phyloP scores from a whole-genome alignment of 768 basidiomycete species.

The Aureoboletus auriporus region DNA sequence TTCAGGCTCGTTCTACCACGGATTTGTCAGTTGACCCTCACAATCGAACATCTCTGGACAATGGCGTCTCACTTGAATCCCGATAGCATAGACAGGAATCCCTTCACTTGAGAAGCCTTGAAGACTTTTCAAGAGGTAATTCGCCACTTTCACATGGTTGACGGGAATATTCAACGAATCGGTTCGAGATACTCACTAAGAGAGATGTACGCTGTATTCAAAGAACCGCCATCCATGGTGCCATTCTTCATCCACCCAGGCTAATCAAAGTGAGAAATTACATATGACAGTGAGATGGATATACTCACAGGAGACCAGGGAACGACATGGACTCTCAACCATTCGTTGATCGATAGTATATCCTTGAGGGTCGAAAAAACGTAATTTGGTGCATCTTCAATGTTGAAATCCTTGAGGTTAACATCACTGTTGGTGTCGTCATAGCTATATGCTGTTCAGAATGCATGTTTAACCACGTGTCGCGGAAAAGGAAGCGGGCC shows the following conservation, averaged over 20 bases:
- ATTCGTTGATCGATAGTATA: constrained; percentile 53
- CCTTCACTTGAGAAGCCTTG: constrained; percentile 66
- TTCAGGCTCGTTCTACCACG: constrained; percentile 47
- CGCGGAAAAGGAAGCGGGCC: constrained; percentile 6
- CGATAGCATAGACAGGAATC: constrained; percentile 57
- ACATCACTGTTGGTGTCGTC: constrained; percentile 63
- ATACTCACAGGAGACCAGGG: constrained; percentile 72
- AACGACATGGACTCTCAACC: constrained; percentile 52
- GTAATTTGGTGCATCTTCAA: constrained; percentile 55
- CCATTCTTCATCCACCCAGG: constrained; percentile 79
- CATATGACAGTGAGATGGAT: too few species aligned
- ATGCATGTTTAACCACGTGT: constrained; percentile 2
- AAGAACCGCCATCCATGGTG: constrained; percentile 64
- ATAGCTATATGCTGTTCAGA: constrained; percentile 53
- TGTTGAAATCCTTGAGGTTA: constrained; percentile 52
- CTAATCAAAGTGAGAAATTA: constrained; percentile 30
- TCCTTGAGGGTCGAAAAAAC: constrained; percentile 62
- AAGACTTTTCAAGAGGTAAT: constrained; percentile 66
- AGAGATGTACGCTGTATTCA: constrained; percentile 45
- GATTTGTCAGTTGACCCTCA: neutral
- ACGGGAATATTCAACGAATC: neutral
- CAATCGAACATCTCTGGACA: neutral
- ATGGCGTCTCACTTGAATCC: constrained; percentile 40
- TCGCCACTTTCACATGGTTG: constrained; percentile 47
- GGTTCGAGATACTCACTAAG: constrained; percentile 39